Percentiles rank a stretch among this genome's conserved stretches.
These are phyloP conservation scores for Hibiscus tridactylites DNA, from an alignment of 345 rosid genomes.

Conservation along the genomic window DNA sequence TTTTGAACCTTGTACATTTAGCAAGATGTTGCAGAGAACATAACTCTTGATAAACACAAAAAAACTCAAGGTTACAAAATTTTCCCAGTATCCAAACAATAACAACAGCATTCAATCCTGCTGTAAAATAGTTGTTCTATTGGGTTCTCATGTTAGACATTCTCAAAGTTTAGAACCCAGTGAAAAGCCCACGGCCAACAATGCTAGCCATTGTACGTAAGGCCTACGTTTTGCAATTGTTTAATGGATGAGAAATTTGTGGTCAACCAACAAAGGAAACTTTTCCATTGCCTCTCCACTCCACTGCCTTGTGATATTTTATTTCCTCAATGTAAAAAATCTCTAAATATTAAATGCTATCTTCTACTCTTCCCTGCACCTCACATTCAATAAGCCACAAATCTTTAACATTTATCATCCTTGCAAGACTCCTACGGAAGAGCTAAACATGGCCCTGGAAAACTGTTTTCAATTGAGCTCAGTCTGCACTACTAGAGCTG, in stretches of 20 bases:
- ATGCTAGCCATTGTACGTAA: too few relatives aligned
- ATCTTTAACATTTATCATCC: background rate
- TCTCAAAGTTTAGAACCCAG: too few relatives aligned
- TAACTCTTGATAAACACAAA: background rate
- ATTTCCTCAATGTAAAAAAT: background rate
- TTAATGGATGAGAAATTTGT: background rate
- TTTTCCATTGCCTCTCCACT: background rate
- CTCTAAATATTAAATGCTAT: background rate
- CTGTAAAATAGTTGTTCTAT: too few relatives aligned
- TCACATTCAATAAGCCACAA: background rate
- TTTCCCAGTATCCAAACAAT: background rate
- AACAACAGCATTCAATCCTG: too few relatives aligned
- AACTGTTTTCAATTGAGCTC: constrained; percentile 29
- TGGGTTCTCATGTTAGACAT: too few relatives aligned
- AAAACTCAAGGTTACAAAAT: background rate
- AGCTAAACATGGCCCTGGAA: background rate
- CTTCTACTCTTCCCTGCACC: background rate
- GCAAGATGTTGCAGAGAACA: background rate
- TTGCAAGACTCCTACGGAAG: background rate
- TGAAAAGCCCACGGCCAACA: too few relatives aligned
- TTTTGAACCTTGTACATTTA: background rate
- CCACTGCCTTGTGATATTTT: background rate
- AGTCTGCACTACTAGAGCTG: constrained; percentile 22
- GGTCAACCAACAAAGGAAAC: background rate
- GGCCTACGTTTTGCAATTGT: too few relatives aligned